A percentile compares a stretch with the other conserved stretches of the same genome.
These are phyloP conservation scores for Fusarium lateritium DNA, from an alignment of 2,329 filamentous ascomycete species.

Conservation along the genomic window DNA sequence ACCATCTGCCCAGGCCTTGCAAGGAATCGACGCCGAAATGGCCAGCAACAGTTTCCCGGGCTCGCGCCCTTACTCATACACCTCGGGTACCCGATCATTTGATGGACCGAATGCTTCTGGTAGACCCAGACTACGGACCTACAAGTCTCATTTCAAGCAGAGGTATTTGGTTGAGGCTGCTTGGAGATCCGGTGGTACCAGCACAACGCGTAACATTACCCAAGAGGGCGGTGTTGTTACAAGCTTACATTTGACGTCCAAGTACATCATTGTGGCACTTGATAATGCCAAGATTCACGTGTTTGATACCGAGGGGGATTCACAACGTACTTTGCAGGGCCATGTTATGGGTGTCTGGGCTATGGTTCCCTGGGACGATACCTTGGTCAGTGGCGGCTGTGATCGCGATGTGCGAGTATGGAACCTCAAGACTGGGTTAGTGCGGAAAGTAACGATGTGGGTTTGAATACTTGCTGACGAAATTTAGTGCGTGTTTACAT, in stretches of 20 bases:
- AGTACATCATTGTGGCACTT: slow-evolving; percentile 97
- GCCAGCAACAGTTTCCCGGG: slow-evolving; percentile 61
- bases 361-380: slow-evolving; percentile 98
- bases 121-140: slow-evolving; percentile 79
- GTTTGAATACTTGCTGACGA: slow-evolving; percentile 37
- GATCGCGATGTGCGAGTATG: slow-evolving; percentile 97
- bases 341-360: slow-evolving; percentile 99
- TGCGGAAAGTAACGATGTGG: neutral
- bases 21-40: slow-evolving; percentile 56
- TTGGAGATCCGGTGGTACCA: slow-evolving; percentile 92
- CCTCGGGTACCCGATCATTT: slow-evolving; percentile 66
- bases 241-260: slow-evolving; percentile 91
- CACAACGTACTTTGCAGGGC: slow-evolving; percentile 89
- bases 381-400: slow-evolving; percentile 94
- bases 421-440: slow-evolving; percentile 93
- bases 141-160: slow-evolving; percentile 98
- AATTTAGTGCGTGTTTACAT: slow-evolving; percentile 77
- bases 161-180: slow-evolving; percentile 97
- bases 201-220: slow-evolving; percentile 88
- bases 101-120: slow-evolving; percentile 60
- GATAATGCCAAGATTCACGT: slow-evolving; percentile 99
- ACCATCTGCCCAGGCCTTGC: slow-evolving; percentile 51
- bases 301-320: slow-evolving; percentile 91
- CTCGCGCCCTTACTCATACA: slow-evolving; percentile 56
- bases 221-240: slow-evolving; percentile 98